Base-by-base conservation (phyloP, 2,329 filamentous ascomycete species). In the Alternaria sp. region DNA sequence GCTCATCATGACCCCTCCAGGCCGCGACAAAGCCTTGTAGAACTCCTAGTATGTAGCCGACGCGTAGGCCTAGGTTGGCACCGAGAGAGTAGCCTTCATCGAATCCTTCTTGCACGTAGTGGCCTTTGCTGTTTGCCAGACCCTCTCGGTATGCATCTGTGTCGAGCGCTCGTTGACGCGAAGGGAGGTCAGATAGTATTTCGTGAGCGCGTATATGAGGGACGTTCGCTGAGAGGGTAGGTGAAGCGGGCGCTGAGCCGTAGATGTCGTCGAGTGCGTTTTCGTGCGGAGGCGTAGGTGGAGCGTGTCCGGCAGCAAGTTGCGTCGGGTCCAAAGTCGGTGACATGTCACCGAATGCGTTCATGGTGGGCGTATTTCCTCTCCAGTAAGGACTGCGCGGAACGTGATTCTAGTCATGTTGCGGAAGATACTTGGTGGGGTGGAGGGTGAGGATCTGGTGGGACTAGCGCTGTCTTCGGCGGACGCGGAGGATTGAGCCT, bases 71-170 rank as follows among this genome's bases (percentile, higher is more conserved):
- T 28, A 98, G 82, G 55, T 90, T 89, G 1, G 93, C 94, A 12
- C 96, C 96, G 0, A 98, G 84, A 13, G 89, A 85, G 77, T 93
- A 98, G 0, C 95, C 95, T 68, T 95, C 92, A 77, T 99, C 96
- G 75, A 99, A 98, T 0, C 95, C 95, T 13, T 85, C 85, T 80
- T 99, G 96, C 25, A 97, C 88, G 72, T 89, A 91, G 51, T 85
- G 82, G 25, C 87, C 87, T 78, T 98, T 98, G 30, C 91, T 91
- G 4, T 83, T 83, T 0, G 90, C 86, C 57, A 98, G 87, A 47
- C 95, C 96, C 73, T 97, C 94, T 62, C 95, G 90, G 81, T 98
- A 98, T 19, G 96, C 96, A 43, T 92, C 90, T 8, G 92, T 97
- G 56, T 89, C 87, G 78, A 97, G 93, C 59, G 91, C 89, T 45